phyloP scores from a whole-genome alignment of 345 rosid species.

The Populus davidiana region DNA sequence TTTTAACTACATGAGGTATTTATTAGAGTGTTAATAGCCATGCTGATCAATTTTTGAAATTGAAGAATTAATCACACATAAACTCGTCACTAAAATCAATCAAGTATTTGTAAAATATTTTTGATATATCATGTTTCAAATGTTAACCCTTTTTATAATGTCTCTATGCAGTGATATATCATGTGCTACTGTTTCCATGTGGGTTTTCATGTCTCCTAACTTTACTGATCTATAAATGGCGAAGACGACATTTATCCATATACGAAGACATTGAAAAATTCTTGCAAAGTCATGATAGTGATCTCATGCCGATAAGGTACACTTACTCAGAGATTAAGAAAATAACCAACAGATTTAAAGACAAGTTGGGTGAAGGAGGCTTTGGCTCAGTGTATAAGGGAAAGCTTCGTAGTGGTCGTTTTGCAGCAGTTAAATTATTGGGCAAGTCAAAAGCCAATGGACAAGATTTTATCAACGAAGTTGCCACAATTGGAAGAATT shows the following conservation, averaged over 20 bases:
- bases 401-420: not conserved
- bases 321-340: not conserved
- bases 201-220: not conserved
- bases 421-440: not conserved
- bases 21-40: no score
- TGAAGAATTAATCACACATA: no score
- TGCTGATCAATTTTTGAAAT: accelerated
- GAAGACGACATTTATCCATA: not conserved
- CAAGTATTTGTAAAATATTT: no score
- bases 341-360: not conserved
- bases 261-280: not conserved
- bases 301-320: not conserved
- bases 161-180: not conserved
- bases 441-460: not conserved
- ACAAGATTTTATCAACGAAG: not conserved
- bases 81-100: not conserved
- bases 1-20: no score
- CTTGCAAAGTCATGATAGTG: not conserved
- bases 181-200: not conserved
- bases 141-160: no score
- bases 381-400: not conserved
- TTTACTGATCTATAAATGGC: not conserved
- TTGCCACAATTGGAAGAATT: not conserved
- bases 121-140: no score
- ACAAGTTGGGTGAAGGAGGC: not conserved